Percentiles rank a stretch among this genome's conserved stretches.
phyloP scores from a whole-genome alignment of 805 yeast species.

The Cyberlindnera maritima region DNA sequence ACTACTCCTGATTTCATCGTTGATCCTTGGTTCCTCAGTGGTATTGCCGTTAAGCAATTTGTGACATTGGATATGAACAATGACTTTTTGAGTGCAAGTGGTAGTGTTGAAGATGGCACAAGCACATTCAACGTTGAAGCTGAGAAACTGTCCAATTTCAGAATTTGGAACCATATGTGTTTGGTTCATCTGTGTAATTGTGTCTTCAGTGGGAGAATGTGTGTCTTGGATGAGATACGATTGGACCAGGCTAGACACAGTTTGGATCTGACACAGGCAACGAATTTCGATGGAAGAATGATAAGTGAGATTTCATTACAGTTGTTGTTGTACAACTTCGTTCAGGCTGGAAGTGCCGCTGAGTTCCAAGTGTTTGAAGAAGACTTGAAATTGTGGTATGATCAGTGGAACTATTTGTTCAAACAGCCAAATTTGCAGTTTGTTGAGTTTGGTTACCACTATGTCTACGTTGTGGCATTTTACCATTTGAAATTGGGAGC shows the following conservation, averaged over 20 bases:
- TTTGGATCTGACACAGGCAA: slow-evolving; percentile 54
- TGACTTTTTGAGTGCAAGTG: slow-evolving; percentile 18
- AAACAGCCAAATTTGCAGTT: slow-evolving; percentile 72
- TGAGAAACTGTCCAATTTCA: slow-evolving; percentile 43
- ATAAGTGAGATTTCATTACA: slow-evolving; percentile 70
- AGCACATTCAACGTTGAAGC: slow-evolving; percentile 29
- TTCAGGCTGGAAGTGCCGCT: slow-evolving; percentile 37
- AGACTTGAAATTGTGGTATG: slow-evolving; percentile 59
- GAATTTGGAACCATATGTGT: slow-evolving; percentile 72
- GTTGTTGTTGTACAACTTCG: slow-evolving; percentile 53
- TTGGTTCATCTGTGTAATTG: slow-evolving; percentile 67
- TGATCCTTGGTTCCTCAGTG: slow-evolving; percentile 71
- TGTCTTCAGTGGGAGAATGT: slow-evolving; percentile 62
- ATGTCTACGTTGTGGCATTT: slow-evolving; percentile 50
- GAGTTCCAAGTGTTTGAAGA: slow-evolving; percentile 37
- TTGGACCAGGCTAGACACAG: slow-evolving; percentile 58
- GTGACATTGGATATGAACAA: slow-evolving; percentile 43
- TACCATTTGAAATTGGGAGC: slow-evolving; percentile 35
- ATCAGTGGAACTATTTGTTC: slow-evolving; percentile 67
- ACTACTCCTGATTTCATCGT: slow-evolving; percentile 50
- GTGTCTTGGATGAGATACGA: slow-evolving; percentile 57
- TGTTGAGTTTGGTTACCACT: slow-evolving; percentile 68
- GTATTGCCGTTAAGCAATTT: slow-evolving; percentile 62
- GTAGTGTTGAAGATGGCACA: slow-evolving; percentile 14
- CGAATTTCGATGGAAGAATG: slow-evolving; percentile 82